phyloP scores from a whole-genome alignment of 768 basidiomycete species.

The Lactarius hatsudake region DNA sequence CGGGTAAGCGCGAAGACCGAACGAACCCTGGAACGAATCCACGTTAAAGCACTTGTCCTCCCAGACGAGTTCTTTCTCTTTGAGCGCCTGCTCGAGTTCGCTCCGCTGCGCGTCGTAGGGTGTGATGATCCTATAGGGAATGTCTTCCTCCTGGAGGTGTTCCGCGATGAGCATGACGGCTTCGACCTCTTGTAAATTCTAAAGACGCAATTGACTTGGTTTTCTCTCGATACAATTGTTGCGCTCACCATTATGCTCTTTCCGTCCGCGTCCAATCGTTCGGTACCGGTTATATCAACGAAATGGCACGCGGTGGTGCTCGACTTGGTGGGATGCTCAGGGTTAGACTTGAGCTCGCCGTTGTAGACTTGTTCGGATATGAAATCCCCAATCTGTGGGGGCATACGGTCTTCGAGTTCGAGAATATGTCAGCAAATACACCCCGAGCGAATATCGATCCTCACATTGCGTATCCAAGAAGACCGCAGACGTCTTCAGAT shows the following conservation, averaged over 20 bases:
- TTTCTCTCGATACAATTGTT: not conserved
- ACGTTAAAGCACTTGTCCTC: slow-evolving; percentile 72
- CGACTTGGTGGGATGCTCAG: slow-evolving; percentile 47
- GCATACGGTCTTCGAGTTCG: slow-evolving; percentile 67
- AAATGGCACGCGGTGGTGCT: slow-evolving; percentile 54
- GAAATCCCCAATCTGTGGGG: slow-evolving; percentile 70
- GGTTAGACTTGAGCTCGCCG: slow-evolving; percentile 51
- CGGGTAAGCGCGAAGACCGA: not conserved
- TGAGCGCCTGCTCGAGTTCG: slow-evolving; percentile 55
- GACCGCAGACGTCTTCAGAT: slow-evolving; percentile 47
- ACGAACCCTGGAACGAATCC: slow-evolving; percentile 75
- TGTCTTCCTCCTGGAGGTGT: slow-evolving; percentile 49
- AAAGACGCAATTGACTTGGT: not conserved
- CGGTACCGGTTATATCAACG: slow-evolving; percentile 53
- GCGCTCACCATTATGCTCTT: slow-evolving; percentile 13
- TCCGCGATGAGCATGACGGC: slow-evolving; percentile 55
- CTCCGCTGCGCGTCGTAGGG: slow-evolving; percentile 77
- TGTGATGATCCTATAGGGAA: slow-evolving; percentile 65
- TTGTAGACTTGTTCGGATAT: slow-evolving; percentile 71
- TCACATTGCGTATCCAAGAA: slow-evolving; percentile 77
- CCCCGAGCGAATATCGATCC: slow-evolving; percentile 28
- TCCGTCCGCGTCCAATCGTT: slow-evolving; percentile 29
- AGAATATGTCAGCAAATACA: slow-evolving; percentile 16
- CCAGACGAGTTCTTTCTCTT: slow-evolving; percentile 51
- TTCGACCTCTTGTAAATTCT: slow-evolving; percentile 63